Evolutionary conservation across 2,329 filamentous ascomycete species (phyloP).

Genomic region (Penicillium paneum): DNA sequence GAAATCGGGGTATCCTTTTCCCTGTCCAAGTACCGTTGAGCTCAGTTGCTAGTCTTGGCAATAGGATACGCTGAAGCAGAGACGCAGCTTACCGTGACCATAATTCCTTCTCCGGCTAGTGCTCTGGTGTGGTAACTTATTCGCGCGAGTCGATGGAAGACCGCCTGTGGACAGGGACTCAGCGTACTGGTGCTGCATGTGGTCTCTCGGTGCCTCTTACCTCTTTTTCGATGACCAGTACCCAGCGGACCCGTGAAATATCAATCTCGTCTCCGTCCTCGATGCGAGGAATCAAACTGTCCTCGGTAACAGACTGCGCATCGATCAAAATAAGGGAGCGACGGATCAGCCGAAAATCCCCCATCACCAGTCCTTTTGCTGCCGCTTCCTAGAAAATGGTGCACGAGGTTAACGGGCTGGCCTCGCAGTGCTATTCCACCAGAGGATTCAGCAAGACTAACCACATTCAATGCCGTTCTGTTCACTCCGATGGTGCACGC

Average conservation of each 20-base stretch:
- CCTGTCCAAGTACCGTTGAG: constrained; percentile 37
- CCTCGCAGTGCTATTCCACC: background rate
- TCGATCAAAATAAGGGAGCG: constrained; percentile 32
- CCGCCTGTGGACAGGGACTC: constrained; percentile 45
- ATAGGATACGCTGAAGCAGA: too few species aligned
- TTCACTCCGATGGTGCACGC: constrained; percentile 58
- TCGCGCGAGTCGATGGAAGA: constrained; percentile 56
- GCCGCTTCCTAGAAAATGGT: constrained; percentile 36
- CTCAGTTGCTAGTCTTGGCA: background rate
- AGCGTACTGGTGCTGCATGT: background rate
- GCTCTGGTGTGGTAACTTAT: constrained; percentile 46
- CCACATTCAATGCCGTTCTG: constrained; percentile 56
- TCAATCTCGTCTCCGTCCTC: constrained; percentile 47
- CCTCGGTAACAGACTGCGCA: constrained; percentile 41
- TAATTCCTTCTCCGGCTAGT: constrained; percentile 47
- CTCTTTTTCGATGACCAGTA: constrained; percentile 64
- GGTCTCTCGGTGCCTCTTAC: constrained; percentile 29
- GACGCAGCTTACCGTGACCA: constrained; percentile 52
- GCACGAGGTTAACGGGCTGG: background rate
- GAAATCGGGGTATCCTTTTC: constrained; percentile 64
- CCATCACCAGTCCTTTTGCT: constrained; percentile 45
- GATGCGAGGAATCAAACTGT: constrained; percentile 52
- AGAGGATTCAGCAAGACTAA: constrained; percentile 32
- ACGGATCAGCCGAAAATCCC: constrained; percentile 30
- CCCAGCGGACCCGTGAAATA: constrained; percentile 51